Percentiles rank a stretch among this genome's conserved stretches.
Conservation (phyloP, 208 protist species). For the Trypanosoma scelopori region DNA sequence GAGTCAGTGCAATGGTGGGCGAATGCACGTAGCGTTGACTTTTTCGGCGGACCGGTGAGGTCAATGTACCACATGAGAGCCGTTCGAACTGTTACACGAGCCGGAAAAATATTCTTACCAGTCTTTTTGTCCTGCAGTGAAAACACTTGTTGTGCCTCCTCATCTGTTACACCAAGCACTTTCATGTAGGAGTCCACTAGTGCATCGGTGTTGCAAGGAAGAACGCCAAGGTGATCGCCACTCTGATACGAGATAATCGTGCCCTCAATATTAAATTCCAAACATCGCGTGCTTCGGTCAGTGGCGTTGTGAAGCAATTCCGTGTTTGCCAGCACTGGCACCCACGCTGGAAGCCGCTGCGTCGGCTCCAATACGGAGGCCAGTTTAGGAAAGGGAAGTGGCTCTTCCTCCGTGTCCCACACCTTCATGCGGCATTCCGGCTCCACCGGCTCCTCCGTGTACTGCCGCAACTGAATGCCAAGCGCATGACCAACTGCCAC, state of each 20-base stretch:
- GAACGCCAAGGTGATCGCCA: constrained; percentile 95
- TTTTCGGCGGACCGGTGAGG: constrained; percentile 79
- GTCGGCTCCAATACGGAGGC: constrained; percentile 88
- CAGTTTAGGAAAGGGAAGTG: constrained; percentile 84
- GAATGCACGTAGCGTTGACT: constrained; percentile 90
- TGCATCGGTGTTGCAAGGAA: constrained; percentile 86
- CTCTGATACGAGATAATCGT: constrained; percentile 92
- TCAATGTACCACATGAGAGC: constrained; percentile 93
- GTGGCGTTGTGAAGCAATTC: constrained; percentile 62
- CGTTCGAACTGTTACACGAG: constrained; percentile 69
- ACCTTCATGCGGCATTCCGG: constrained; percentile 81
- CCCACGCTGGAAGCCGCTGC: constrained; percentile 82
- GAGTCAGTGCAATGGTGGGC: constrained; percentile 80
- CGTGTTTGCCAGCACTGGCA: constrained; percentile 61
- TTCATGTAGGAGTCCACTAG: constrained; percentile 82
- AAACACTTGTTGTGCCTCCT: constrained; percentile 71
- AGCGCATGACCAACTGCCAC: constrained; percentile 69
- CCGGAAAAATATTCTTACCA: constrained; percentile 86
- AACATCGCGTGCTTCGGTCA: constrained; percentile 73
- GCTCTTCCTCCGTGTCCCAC: constrained; percentile 69
- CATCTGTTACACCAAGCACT: constrained; percentile 50
- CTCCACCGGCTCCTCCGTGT: constrained; percentile 74
- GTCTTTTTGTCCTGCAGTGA: constrained; percentile 86
- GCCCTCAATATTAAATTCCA: constrained; percentile 84
- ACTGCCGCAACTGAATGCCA: constrained; percentile 68